Conservation (phyloP, 305 asterid species). For the Rubia balearica region DNA sequence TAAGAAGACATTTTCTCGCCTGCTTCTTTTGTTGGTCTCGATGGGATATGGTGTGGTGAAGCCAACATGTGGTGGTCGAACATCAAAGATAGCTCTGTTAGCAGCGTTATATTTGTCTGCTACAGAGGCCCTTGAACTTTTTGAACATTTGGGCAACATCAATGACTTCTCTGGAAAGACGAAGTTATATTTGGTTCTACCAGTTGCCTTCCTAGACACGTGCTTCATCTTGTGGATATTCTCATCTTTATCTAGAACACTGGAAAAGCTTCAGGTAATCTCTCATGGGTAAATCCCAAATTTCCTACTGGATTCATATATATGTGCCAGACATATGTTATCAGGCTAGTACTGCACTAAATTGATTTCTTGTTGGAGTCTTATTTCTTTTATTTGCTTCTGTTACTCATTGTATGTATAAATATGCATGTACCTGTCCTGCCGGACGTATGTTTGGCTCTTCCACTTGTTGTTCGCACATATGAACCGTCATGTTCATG, state of each 20-base stretch:
- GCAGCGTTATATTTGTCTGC: constrained; percentile 24
- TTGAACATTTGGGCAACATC: constrained; percentile 34
- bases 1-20: constrained; percentile 31
- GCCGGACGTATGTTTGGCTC: no score
- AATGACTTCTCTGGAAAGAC: constrained; percentile 35
- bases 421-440: background rate
- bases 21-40: constrained; percentile 35
- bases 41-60: constrained; percentile 38
- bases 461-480: background rate
- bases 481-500: background rate
- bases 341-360: background rate
- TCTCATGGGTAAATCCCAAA: constrained; percentile 8
- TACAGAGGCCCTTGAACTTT: constrained; percentile 31
- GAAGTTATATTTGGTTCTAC: constrained; percentile 30
- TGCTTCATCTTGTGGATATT: constrained; percentile 37
- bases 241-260: constrained; percentile 32
- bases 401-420: background rate
- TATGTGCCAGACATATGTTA: background rate
- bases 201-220: constrained; percentile 34
- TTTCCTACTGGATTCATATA: background rate
- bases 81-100: constrained; percentile 22
- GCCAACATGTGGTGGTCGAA: constrained; percentile 32
- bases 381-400: background rate
- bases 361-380: background rate
- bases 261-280: constrained; percentile 36